phyloP scores from a whole-genome alignment of 2,329 filamentous ascomycete species.

The Fusarium pseudonygamai region DNA sequence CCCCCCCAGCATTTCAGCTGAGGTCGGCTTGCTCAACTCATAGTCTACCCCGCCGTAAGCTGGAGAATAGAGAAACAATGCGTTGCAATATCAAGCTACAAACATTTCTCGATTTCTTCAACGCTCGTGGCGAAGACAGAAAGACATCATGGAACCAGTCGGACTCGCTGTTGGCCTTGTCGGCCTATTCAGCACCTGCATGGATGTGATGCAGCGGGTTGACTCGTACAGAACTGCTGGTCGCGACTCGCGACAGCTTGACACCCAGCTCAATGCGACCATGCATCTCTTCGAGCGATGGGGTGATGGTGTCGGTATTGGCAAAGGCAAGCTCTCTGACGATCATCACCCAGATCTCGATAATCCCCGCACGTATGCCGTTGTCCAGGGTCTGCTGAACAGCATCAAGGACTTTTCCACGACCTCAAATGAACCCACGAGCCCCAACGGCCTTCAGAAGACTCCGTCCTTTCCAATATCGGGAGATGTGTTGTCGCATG shows the following conservation, averaged over 20 bases:
- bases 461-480: rapidly evolving
- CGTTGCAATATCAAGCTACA: too few species aligned
- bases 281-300: background rate
- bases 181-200: background rate
- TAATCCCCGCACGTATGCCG: rapidly evolving
- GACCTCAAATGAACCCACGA: rapidly evolving
- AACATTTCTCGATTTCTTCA: too few species aligned
- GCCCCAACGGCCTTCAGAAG: background rate
- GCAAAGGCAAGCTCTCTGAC: background rate
- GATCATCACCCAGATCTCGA: background rate
- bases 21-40: too few species aligned
- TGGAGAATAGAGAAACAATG: too few species aligned
- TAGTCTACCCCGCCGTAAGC: too few species aligned
- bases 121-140: too few species aligned
- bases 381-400: rapidly evolving
- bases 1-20: too few species aligned
- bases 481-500: rapidly evolving
- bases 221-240: background rate
- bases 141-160: background rate
- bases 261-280: background rate
- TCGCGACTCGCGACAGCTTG: background rate
- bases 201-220: background rate
- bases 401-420: background rate
- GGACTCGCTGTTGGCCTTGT: background rate
- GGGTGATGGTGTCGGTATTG: background rate